Evolutionary conservation across 2,329 filamentous ascomycete genomes (phyloP).

Genomic region (Pestalotiopsis sp.): DNA sequence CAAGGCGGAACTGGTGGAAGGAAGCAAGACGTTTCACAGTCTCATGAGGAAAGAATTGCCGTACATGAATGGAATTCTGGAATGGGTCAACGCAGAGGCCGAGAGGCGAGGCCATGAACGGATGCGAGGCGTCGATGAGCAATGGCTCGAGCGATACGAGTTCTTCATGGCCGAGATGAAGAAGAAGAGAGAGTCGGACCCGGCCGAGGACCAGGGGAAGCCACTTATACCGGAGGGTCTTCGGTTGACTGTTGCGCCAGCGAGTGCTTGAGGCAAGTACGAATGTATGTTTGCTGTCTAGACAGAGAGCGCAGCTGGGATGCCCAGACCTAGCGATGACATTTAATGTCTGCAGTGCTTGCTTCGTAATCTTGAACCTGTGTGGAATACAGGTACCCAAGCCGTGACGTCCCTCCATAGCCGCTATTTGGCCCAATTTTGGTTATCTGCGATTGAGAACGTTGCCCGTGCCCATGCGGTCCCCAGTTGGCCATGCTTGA

Average conservation of each 20-base stretch:
- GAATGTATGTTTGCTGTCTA: no score
- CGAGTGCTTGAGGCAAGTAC: background rate
- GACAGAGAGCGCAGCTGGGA: background rate
- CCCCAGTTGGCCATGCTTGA: no score
- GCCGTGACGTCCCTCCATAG: no score
- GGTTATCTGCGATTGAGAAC: no score
- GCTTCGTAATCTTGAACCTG: no score
- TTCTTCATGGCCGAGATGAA: conserved; percentile 8
- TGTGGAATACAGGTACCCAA: no score
- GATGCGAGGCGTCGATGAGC: conserved; percentile 32
- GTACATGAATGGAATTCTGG: conserved; percentile 33
- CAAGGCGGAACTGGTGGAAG: conserved; percentile 19
- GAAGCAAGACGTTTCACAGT: conserved; percentile 37
- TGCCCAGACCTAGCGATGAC: no score
- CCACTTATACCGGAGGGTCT: background rate
- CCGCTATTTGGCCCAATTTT: no score
- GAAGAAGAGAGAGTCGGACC: conserved; percentile 2
- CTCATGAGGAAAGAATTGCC: conserved; percentile 30
- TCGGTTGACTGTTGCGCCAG: background rate
- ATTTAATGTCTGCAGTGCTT: no score
- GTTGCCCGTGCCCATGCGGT: no score
- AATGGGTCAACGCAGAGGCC: conserved; percentile 27
- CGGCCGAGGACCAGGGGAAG: background rate
- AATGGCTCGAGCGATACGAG: conserved; percentile 24
- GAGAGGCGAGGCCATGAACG: conserved; percentile 20